phyloP scores from a whole-genome alignment of 768 basidiomycete genomes.

The Termitomyces heimii region DNA sequence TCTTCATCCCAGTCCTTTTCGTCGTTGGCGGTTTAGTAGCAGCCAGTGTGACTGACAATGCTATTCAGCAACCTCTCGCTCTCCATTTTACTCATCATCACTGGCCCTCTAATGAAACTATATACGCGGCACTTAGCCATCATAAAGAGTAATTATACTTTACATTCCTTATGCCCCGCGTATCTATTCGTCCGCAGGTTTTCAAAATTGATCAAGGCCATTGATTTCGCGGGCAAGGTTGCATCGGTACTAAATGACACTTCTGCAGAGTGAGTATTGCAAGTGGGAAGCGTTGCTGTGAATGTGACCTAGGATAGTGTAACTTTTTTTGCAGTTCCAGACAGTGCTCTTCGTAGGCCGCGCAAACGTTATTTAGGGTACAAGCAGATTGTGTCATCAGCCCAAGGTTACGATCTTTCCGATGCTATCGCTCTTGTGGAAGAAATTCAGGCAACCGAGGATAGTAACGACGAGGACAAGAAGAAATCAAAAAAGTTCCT shows the following conservation, averaged over 20 bases:
- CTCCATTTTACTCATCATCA: neutral
- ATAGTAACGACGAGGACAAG: conserved; percentile 32
- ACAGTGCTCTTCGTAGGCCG: conserved; percentile 32
- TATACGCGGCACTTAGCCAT: conserved; percentile 5
- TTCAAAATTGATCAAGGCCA: conserved; percentile 18
- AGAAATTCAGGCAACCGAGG: conserved; percentile 29
- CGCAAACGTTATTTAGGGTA: neutral
- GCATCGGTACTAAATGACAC: conserved; percentile 13
- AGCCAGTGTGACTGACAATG: neutral
- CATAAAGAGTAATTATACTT: conserved; percentile 3
- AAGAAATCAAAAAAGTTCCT: conserved; percentile 49
- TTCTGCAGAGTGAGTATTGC: conserved; percentile 7
- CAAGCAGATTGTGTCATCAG: conserved; percentile 4
- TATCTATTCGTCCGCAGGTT: conserved; percentile 9
- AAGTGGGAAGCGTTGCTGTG: too few species aligned
- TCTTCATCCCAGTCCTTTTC: neutral
- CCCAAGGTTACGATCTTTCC: conserved; percentile 10
- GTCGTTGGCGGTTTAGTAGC: neutral
- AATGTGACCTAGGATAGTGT: conserved; percentile 23
- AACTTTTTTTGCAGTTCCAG: conserved; percentile 49
- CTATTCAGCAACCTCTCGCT: neutral
- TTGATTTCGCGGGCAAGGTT: conserved; percentile 18
- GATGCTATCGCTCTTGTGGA: conserved; percentile 22
- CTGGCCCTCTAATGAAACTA: conserved; percentile 6
- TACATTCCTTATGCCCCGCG: neutral